Conservation (phyloP, 768 basidiomycete genomes). For the Psilocybe tampanensis region DNA sequence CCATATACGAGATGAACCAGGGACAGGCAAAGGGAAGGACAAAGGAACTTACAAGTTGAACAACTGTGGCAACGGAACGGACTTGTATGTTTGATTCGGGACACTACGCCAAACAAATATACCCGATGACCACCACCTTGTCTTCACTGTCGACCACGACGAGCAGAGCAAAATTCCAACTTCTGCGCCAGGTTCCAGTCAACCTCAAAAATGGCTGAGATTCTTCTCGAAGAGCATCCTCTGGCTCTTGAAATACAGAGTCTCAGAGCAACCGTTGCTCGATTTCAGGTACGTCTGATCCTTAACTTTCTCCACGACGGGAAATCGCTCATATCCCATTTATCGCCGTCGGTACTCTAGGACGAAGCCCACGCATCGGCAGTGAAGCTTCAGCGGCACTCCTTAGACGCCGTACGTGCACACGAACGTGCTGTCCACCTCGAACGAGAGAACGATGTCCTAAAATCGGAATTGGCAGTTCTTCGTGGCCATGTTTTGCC, state of each 20-base stretch:
- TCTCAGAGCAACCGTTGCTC: conserved; percentile 45
- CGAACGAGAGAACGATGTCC: conserved; percentile 59
- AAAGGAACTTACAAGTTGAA: background rate
- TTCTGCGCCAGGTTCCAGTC: too few relatives aligned
- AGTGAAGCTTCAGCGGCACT: conserved; percentile 65
- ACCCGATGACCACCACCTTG: background rate
- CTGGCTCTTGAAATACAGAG: conserved; percentile 47
- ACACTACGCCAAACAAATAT: background rate
- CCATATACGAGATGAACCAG: background rate
- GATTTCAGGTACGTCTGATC: conserved; percentile 48
- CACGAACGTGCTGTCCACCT: conserved; percentile 49
- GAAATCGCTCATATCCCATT: background rate
- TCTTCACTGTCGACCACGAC: background rate
- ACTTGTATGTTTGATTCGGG: background rate
- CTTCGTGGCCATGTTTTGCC: conserved; percentile 61
- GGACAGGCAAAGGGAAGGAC: too few relatives aligned
- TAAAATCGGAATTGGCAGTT: conserved; percentile 55
- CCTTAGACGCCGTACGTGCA: conserved; percentile 53
- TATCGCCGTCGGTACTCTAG: conserved; percentile 32
- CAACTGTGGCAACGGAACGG: too few relatives aligned
- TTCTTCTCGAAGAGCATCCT: conserved; percentile 39
- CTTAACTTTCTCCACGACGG: conserved; percentile 1
- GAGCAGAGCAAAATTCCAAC: background rate
- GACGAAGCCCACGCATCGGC: conserved; percentile 71
- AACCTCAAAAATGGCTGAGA: background rate